Evolutionary conservation across 2,329 filamentous ascomycete genomes (phyloP).

Genomic region (Nemania sp.): DNA sequence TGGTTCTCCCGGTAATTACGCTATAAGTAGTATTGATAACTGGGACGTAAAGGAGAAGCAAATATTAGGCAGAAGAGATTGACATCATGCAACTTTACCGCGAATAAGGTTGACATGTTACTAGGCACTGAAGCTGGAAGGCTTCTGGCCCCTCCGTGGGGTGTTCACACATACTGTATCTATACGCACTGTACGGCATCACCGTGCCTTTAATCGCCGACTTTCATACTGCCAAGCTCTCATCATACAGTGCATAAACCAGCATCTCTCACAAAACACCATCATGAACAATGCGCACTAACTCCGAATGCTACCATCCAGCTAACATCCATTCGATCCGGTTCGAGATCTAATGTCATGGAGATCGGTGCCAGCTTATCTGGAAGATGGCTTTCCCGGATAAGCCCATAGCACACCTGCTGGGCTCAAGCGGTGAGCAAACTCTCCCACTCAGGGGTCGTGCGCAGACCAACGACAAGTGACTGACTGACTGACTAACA

Average conservation of each 20-base stretch:
- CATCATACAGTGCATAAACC: neutral
- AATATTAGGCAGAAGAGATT: no score
- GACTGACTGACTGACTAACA: neutral
- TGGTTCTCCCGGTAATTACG: no score
- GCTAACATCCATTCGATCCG: neutral
- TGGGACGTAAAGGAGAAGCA: no score
- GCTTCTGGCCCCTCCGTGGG: no score
- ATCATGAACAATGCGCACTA: neutral
- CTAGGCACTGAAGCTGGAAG: no score
- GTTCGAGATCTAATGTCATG: conserved; percentile 28
- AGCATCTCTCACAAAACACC: conserved; percentile 13
- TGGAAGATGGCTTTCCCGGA: conserved; percentile 46
- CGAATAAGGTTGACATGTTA: no score
- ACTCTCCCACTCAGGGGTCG: neutral
- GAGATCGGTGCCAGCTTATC: conserved; percentile 24
- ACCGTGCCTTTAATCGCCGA: no score
- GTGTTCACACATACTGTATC: no score
- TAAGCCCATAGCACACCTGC: conserved; percentile 56
- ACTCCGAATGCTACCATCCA: neutral
- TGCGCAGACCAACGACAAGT: neutral
- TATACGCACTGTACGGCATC: no score
- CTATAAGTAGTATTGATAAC: no score
- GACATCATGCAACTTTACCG: no score
- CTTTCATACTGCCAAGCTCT: no score
- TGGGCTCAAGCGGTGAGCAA: conserved; percentile 60